phyloP scores from a whole-genome alignment of 2,329 filamentous ascomycete species.

The Colletotrichum musicola region DNA sequence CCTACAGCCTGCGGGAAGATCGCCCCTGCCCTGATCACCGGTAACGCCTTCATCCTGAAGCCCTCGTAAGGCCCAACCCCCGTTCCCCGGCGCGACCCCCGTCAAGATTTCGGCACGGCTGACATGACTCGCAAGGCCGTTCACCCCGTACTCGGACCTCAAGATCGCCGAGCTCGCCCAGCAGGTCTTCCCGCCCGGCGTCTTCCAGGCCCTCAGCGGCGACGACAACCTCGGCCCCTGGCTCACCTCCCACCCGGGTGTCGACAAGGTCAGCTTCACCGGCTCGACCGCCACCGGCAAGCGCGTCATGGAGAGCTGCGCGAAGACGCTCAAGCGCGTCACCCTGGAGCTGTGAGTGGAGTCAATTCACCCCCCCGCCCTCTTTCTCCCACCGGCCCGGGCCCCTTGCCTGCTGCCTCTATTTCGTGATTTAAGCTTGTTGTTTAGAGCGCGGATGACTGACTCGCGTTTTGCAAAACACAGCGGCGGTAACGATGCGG shows the following conservation, averaged over 20 bases:
- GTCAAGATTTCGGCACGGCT: neutral
- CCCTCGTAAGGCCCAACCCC: constrained; percentile 52
- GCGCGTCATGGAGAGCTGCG: constrained; percentile 68
- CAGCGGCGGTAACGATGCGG: constrained; percentile 69
- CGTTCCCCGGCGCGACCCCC: neutral
- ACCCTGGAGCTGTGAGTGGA: constrained; percentile 65
- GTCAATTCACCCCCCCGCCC: constrained; percentile 35
- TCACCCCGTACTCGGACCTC: constrained; percentile 68
- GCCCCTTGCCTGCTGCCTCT: too few species aligned
- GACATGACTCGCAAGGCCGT: constrained; percentile 52
- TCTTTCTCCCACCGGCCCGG: neutral
- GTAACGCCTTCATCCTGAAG: constrained; percentile 69
- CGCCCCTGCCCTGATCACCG: constrained; percentile 67
- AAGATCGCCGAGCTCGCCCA: constrained; percentile 71
- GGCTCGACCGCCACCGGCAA: constrained; percentile 72
- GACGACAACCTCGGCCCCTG: constrained; percentile 71
- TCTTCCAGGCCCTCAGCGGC: constrained; percentile 72
- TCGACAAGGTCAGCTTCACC: constrained; percentile 75
- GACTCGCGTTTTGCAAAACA: constrained; percentile 1
- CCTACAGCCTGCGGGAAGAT: constrained; percentile 62
- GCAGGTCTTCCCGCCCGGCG: constrained; percentile 70
- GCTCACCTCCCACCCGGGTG: constrained; percentile 69
- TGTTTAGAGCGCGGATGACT: neutral
- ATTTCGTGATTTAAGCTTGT: constrained; percentile 2
- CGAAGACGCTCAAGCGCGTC: constrained; percentile 70